Evolutionary conservation across 805 yeast genomes (phyloP), one percentile per base, ranked within the genome.

Genomic region (Candida pini): DNA sequence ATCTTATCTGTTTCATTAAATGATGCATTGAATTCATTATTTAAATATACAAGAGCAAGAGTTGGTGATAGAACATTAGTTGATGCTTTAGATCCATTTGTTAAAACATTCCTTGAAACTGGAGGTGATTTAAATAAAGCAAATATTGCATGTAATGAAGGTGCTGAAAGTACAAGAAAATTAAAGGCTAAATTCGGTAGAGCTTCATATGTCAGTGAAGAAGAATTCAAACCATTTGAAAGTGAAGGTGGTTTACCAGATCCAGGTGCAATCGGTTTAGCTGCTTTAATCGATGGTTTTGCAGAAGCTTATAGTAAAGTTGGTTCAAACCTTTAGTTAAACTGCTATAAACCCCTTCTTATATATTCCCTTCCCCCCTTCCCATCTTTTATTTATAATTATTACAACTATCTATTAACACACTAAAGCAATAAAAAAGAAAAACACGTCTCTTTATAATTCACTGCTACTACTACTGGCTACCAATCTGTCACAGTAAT

Each of bases 221-320:
- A 69, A 9, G 81, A 73, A 34, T 70, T 78, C 47, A 62, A 65
- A 36, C 60, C 58, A 28, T 68, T 64, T 33, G 69, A 60, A 26
- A 68, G 66, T 26, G 69, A 69, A 51, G 87, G 85, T 18, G 85
- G 83, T n/a, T 68, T 88, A 20, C 95, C 96, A 2, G 97, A 89
- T 51, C 96, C 97, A 5, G 97, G 97, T 44, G 96, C 97, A 3
- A 76, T 86, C 38, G 97, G 97, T 4, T 63, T 89, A 17, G 82
- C 62, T 16, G 62, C 60, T 3, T 36, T 59, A 16, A 37, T 60
- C 20, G 48, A 46, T 13, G 64, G 63, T 4, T 48, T 56, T 44
- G 54, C 53, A 26, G 48, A 44, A 5, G 54, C 51, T 4, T 49
- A 46, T 28, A 44, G 48, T 31, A 45, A 45, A 26, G 39, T 41